These are phyloP conservation scores for Wallacemonas rigidus DNA, from an alignment of 208 protist genomes.

Conservation along the genomic window DNA sequence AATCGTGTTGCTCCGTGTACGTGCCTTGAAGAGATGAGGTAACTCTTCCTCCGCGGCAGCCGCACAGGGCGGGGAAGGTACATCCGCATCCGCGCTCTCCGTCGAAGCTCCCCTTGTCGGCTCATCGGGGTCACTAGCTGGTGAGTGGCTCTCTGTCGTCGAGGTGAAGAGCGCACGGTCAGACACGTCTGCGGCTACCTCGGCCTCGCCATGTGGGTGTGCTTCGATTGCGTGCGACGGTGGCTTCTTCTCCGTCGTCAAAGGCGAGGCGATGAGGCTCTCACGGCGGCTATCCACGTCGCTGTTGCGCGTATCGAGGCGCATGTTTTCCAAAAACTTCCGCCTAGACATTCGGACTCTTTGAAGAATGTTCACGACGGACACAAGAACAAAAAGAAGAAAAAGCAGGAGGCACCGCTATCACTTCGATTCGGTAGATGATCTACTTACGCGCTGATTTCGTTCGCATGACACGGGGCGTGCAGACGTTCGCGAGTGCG, in stretches of 20 bases:
- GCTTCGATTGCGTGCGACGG: not conserved
- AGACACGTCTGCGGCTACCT: no score
- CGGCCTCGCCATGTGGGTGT: not conserved
- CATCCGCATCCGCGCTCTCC: not conserved
- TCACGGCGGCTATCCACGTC: constrained; percentile 12
- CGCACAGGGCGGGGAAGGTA: not conserved
- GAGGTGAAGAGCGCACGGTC: no score
- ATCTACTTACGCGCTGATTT: no score
- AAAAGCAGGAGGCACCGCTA: not conserved
- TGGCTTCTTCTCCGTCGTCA: not conserved
- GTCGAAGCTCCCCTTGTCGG: not conserved
- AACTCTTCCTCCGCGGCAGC: not conserved
- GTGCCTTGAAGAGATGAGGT: not conserved
- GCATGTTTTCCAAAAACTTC: constrained; percentile 31
- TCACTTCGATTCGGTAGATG: no score
- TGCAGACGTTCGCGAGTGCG: no score
- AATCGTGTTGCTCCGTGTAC: constrained; percentile 20
- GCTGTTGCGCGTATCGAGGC: constrained; percentile 24
- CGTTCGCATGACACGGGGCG: no score
- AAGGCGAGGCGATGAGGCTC: constrained; percentile 2
- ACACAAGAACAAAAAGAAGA: constrained; percentile 16
- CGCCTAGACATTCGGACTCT: constrained; percentile 18
- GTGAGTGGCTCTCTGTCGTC: not conserved
- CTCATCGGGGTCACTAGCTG: not conserved
- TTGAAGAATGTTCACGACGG: not conserved